Evolutionary conservation across 148 eudicot species (phyloP).

Genomic region (Oxyria digyna): DNA sequence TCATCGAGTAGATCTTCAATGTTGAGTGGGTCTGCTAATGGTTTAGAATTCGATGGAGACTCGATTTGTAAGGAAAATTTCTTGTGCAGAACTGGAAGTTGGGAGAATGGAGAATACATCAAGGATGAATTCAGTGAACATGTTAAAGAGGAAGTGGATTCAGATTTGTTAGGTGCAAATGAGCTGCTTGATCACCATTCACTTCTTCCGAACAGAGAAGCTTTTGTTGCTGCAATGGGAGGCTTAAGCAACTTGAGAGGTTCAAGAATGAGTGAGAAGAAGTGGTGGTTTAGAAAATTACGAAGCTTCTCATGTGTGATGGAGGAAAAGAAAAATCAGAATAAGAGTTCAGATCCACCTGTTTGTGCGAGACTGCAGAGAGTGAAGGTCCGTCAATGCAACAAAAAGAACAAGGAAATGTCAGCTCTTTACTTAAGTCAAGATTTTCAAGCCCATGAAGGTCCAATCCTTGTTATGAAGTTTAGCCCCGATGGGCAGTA

Average conservation of each 20-base stretch:
- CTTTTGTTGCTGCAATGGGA: constrained; percentile 11
- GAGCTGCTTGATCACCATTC: constrained; percentile 15
- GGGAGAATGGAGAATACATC: constrained; percentile 14
- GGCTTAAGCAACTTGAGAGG: constrained; percentile 13
- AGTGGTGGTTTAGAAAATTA: constrained; percentile 40
- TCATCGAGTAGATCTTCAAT: constrained; percentile 38
- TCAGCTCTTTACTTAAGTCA: constrained; percentile 72
- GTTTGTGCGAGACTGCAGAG: constrained; percentile 33
- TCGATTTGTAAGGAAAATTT: constrained; percentile 14
- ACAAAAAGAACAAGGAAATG: constrained; percentile 58
- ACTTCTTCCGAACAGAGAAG: constrained; percentile 20
- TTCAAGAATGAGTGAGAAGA: constrained; percentile 30
- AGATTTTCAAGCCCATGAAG: constrained; percentile 76
- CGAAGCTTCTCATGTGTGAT: constrained; percentile 39
- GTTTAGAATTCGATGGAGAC: constrained; percentile 10
- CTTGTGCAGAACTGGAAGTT: constrained; percentile 17
- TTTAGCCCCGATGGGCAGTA: constrained; percentile 74
- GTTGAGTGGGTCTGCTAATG: constrained; percentile 29
- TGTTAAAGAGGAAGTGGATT: constrained; percentile 5
- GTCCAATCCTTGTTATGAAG: constrained; percentile 76
- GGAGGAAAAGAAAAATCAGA: constrained; percentile 20
- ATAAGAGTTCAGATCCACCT: constrained; percentile 14
- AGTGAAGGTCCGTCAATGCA: constrained; percentile 48
- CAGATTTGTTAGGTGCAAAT: constrained; percentile 7
- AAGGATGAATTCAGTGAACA: constrained; percentile 14